phyloP scores from a whole-genome alignment of 441 rosid species.

The Eutrema salsugineum region DNA sequence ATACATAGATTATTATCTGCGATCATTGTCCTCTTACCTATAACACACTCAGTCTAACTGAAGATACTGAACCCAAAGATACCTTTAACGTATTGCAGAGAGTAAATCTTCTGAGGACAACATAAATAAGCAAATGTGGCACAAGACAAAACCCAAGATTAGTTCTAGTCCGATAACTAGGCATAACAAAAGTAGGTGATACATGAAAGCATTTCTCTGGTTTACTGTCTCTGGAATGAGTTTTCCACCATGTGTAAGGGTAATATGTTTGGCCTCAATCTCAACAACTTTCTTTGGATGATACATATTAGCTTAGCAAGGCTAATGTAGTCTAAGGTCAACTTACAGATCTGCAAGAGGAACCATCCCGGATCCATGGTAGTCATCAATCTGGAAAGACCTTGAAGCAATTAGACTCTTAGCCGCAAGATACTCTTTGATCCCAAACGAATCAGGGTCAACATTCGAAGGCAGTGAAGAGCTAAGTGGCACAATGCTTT shows the following conservation, averaged over 20 bases:
- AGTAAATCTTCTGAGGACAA: neutral
- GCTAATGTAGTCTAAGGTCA: neutral
- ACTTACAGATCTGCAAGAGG: constrained; percentile 96
- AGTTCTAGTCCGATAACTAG: neutral
- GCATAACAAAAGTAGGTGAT: neutral
- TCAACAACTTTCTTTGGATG: no score
- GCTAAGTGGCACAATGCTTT: constrained; percentile 59
- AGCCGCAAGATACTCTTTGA: constrained; percentile 63
- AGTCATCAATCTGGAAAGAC: constrained; percentile 72
- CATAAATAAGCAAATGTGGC: neutral
- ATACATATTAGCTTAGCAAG: neutral
- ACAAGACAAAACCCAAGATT: neutral
- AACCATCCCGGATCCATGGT: constrained; percentile 87
- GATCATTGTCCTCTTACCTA: neutral
- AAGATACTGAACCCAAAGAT: neutral
- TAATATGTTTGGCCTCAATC: neutral
- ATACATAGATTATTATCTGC: neutral
- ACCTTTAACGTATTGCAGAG: neutral
- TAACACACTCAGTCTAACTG: neutral
- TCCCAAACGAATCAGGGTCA: constrained; percentile 42
- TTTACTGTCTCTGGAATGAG: neutral
- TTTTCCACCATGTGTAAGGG: neutral
- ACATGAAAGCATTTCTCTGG: neutral
- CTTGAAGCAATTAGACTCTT: constrained; percentile 80
- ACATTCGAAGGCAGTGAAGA: constrained; percentile 32